Evolutionary conservation across 345 rosid genomes (phyloP).

Genomic region (Populus alba): DNA sequence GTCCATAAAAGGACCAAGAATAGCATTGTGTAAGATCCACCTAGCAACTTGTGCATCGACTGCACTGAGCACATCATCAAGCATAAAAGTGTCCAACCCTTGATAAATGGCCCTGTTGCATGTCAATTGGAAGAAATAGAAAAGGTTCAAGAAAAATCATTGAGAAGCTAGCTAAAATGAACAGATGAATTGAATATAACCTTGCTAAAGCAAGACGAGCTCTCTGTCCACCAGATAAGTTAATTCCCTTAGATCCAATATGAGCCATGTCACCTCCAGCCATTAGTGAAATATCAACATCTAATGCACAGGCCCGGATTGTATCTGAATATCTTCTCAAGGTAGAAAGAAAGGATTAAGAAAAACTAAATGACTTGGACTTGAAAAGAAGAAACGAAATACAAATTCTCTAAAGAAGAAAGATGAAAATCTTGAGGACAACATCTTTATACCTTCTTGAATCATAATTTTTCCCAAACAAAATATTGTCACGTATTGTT

Average conservation of each 20-base stretch:
- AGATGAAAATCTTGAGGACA: not conserved
- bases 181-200: slow-evolving; percentile 31
- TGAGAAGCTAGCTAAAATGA: slow-evolving; percentile 7
- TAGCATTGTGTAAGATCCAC: slow-evolving; percentile 71
- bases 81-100: slow-evolving; percentile 56
- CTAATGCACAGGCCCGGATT: slow-evolving; percentile 69
- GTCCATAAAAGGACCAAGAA: slow-evolving; percentile 59
- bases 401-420: not conserved
- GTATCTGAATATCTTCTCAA: slow-evolving; percentile 58
- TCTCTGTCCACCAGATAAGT: slow-evolving; percentile 95
- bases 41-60: slow-evolving; percentile 89
- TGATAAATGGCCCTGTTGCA: slow-evolving; percentile 71
- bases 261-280: slow-evolving; percentile 77
- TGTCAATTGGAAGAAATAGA: not conserved
- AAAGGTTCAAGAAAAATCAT: slow-evolving; percentile 11
- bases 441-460: slow-evolving; percentile 50
- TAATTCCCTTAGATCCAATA: slow-evolving; percentile 84
- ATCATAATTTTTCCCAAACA: slow-evolving; percentile 66
- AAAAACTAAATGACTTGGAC: not conserved
- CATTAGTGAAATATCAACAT: slow-evolving; percentile 76
- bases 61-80: slow-evolving; percentile 93
- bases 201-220: slow-evolving; percentile 95
- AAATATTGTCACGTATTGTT: slow-evolving; percentile 69
- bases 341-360: not conserved
- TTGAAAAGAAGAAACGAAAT: not conserved